Conservation (phyloP, 2,329 filamentous ascomycete genomes). For the Epichloe bromicola region DNA sequence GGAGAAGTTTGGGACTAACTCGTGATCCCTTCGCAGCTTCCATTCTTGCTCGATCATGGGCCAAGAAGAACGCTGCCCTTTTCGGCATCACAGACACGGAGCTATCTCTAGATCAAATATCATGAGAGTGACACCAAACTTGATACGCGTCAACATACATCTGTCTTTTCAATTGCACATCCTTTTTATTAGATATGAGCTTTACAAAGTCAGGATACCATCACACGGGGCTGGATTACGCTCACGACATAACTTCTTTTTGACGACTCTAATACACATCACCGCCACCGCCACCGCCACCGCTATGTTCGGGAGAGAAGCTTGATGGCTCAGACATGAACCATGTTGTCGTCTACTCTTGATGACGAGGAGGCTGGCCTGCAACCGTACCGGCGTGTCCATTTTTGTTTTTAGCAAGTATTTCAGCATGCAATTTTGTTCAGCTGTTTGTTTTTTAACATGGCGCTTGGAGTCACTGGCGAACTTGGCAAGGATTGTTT, state of each 20-base stretch:
- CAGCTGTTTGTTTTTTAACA: constrained; percentile 21
- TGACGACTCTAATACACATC: constrained; percentile 22
- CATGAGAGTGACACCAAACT: constrained; percentile 13
- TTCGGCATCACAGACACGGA: constrained; percentile 41
- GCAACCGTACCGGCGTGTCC: constrained; percentile 9
- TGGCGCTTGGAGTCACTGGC: constrained; percentile 29
- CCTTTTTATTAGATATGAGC: constrained; percentile 13
- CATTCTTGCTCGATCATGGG: constrained; percentile 84
- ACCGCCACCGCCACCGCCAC: constrained; percentile 6
- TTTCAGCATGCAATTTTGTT: constrained; percentile 21
- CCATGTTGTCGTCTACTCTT: not conserved
- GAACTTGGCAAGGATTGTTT: constrained; percentile 19
- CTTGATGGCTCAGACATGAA: not conserved
- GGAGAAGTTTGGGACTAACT: constrained; percentile 8
- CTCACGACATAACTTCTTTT: constrained; percentile 13
- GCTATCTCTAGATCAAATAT: constrained; percentile 35
- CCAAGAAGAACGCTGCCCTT: constrained; percentile 59
- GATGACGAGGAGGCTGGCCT: not conserved
- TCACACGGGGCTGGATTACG: constrained; percentile 17
- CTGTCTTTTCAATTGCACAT: constrained; percentile 4
- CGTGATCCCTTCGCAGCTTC: constrained; percentile 46
- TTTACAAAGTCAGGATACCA: constrained; percentile 7
- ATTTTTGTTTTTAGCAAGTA: constrained; percentile 21
- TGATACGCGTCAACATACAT: constrained; percentile 1
- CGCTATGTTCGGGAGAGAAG: not conserved